Conservation (phyloP, 805 yeast species). For the Hagleromyces aurorensis region DNA sequence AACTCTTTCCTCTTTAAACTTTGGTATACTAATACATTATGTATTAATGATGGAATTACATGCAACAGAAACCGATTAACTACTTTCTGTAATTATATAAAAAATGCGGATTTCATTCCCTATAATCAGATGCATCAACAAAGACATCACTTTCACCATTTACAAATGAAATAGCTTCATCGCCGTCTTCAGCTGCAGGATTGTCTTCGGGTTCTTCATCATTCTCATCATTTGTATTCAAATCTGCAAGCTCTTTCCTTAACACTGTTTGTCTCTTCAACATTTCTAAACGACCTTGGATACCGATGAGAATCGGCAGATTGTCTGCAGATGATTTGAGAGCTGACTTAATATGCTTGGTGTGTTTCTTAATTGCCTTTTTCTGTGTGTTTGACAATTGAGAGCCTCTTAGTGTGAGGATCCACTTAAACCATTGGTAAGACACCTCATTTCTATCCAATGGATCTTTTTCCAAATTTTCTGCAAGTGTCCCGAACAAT, state of each 20-base stretch:
- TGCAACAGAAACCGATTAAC: too few relatives aligned
- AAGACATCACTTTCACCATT: slow-evolving; percentile 41
- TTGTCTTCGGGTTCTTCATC: slow-evolving; percentile 29
- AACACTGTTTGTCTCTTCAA: slow-evolving; percentile 67
- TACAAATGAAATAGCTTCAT: slow-evolving; percentile 27
- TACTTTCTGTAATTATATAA: too few relatives aligned
- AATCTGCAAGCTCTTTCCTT: slow-evolving; percentile 44
- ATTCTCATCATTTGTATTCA: slow-evolving; percentile 29
- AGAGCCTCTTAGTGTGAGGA: slow-evolving; percentile 56
- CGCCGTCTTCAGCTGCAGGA: slow-evolving; percentile 25
- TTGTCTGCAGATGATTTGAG: slow-evolving; percentile 47
- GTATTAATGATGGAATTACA: too few relatives aligned
- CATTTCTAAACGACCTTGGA: slow-evolving; percentile 81
- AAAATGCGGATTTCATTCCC: too few relatives aligned
- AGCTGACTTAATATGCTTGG: slow-evolving; percentile 50
- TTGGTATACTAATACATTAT: too few relatives aligned
- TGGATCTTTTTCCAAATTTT: slow-evolving; percentile 35
- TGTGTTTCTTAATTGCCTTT: slow-evolving; percentile 30
- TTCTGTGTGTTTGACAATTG: slow-evolving; percentile 29
- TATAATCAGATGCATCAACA: slow-evolving; percentile 32
- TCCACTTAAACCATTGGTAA: slow-evolving; percentile 73
- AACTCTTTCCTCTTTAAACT: too few relatives aligned
- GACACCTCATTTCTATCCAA: slow-evolving; percentile 19
- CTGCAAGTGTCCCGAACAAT: slow-evolving; percentile 41
- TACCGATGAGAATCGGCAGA: slow-evolving; percentile 62